Conservation (phyloP, 768 basidiomycete genomes). For the Suillus bovinus region DNA sequence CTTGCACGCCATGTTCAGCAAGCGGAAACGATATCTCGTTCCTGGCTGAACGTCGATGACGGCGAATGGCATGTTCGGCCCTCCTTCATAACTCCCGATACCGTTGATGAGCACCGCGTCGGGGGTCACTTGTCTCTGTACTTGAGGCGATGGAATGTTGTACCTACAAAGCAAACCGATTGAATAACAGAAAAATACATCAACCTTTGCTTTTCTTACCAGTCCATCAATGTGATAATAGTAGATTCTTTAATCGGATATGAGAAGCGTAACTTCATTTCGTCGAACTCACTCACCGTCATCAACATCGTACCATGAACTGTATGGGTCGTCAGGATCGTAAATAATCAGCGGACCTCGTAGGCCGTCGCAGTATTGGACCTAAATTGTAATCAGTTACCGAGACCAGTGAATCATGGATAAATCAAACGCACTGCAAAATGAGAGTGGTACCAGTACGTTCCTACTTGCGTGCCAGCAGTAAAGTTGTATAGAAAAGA, state of each 20-base stretch:
- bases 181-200: neutral
- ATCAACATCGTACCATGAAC: neutral
- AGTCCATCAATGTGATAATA: neutral
- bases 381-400: neutral
- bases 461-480: neutral
- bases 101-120: slow-evolving; percentile 36
- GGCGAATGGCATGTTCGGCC: slow-evolving; percentile 33
- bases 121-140: neutral
- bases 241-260: neutral
- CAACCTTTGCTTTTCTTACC: neutral
- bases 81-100: slow-evolving; percentile 36
- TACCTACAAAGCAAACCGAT: neutral
- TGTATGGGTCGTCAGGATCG: slow-evolving; percentile 27
- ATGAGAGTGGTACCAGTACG: neutral
- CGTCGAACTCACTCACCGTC: neutral
- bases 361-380: slow-evolving; percentile 58
- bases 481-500: neutral
- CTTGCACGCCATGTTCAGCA: slow-evolving; percentile 47
- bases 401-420: neutral
- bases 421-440: neutral
- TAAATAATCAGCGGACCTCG: slow-evolving; percentile 50
- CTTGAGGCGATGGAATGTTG: neutral
- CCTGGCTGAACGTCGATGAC: slow-evolving; percentile 36
- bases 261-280: neutral
- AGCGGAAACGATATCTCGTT: slow-evolving; percentile 39